Percentiles rank a stretch among this genome's conserved stretches.
These are phyloP conservation scores for Mikania micrantha DNA, from an alignment of 129 eudicot species.

Conservation along the genomic window DNA sequence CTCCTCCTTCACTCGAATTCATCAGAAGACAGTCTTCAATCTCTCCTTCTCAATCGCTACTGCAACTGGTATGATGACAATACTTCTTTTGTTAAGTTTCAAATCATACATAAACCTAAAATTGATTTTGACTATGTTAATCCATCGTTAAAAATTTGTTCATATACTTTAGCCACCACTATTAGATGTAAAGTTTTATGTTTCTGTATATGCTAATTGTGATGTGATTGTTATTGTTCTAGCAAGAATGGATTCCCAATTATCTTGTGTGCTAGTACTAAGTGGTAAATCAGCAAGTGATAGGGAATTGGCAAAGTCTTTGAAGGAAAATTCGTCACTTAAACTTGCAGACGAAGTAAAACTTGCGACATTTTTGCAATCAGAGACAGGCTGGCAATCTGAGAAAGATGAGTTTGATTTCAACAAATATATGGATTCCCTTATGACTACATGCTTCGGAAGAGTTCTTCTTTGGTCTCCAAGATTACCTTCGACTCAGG, in stretches of 20 bases:
- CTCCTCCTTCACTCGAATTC: neutral
- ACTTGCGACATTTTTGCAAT: constrained; percentile 29
- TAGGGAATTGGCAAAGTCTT: constrained; percentile 39
- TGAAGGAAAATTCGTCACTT: constrained; percentile 38
- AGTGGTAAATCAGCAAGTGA: constrained; percentile 62
- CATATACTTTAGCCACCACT: neutral
- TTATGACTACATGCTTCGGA: constrained; percentile 55
- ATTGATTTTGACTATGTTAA: neutral
- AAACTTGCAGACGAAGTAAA: constrained; percentile 50
- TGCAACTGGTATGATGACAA: constrained; percentile 21
- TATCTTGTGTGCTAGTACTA: constrained; percentile 37
- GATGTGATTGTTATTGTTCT: neutral
- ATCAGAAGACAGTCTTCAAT: neutral
- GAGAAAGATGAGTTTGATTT: constrained; percentile 31
- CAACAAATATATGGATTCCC: constrained; percentile 41
- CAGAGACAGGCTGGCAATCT: constrained; percentile 26
- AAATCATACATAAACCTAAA: neutral
- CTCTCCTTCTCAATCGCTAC: constrained; percentile 16
- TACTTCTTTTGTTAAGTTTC: neutral
- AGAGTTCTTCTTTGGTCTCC: constrained; percentile 78
- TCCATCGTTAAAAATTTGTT: neutral
- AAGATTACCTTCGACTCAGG: constrained; percentile 74
- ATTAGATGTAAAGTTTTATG: neutral
- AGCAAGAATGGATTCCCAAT: constrained; percentile 50
- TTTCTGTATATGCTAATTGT: neutral